Evolutionary conservation across 2,329 filamentous ascomycete genomes (phyloP).

Genomic region (Calonectria hongkongensis): DNA sequence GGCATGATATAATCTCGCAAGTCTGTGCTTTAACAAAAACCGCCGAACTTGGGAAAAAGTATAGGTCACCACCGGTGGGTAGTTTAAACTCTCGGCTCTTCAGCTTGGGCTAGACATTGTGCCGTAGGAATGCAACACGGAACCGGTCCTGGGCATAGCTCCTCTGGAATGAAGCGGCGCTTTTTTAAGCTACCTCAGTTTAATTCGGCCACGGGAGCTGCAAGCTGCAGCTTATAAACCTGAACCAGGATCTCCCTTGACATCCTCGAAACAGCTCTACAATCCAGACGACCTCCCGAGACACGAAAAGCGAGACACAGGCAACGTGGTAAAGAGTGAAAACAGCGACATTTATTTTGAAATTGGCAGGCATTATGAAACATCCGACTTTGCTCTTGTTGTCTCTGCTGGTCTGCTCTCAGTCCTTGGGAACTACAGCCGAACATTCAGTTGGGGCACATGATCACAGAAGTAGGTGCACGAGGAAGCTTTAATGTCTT

Average conservation of each 20-base stretch:
- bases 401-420: slow-evolving; percentile 21
- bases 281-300: slow-evolving; percentile 11
- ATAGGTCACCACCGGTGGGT: not conserved
- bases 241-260: slow-evolving; percentile 19
- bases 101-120: not conserved
- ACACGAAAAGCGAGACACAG: slow-evolving; percentile 10
- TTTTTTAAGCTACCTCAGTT: slow-evolving; percentile 13
- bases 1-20: no score
- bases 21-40: not conserved
- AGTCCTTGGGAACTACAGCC: slow-evolving; percentile 14
- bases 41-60: not conserved
- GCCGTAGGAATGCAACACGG: slow-evolving; percentile 14
- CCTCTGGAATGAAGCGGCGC: slow-evolving; percentile 20
- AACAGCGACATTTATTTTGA: not conserved
- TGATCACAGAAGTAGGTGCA: slow-evolving; percentile 26
- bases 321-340: slow-evolving; percentile 17
- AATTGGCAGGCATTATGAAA: slow-evolving; percentile 18
- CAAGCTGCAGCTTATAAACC: slow-evolving; percentile 18
- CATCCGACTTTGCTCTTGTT: slow-evolving; percentile 23
- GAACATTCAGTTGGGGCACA: not conserved
- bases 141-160: slow-evolving; percentile 7
- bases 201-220: not conserved
- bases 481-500: not conserved
- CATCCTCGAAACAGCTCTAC: not conserved
- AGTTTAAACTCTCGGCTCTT: slow-evolving; percentile 9